Percentiles rank a stretch among this genome's conserved stretches.
phyloP scores from a whole-genome alignment of 768 basidiomycete species.

The Boletus fagicola region DNA sequence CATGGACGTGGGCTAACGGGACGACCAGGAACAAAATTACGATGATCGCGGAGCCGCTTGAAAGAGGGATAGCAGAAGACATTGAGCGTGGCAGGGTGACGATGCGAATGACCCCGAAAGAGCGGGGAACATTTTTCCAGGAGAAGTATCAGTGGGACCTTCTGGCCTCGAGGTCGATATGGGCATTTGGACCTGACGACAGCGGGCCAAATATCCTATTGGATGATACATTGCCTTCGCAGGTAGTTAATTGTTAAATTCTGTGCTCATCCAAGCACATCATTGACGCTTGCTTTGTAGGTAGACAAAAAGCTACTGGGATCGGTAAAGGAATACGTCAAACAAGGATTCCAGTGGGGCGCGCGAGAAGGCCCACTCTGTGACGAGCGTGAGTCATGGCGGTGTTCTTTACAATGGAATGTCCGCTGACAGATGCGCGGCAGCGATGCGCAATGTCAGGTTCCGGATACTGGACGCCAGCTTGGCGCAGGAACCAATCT shows the following conservation, averaged over 20 bases:
- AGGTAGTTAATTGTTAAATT: slow-evolving; percentile 45
- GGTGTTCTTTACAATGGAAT: neutral
- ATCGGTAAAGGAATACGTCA: slow-evolving; percentile 91
- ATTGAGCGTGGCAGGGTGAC: slow-evolving; percentile 90
- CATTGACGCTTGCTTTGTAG: slow-evolving; percentile 35
- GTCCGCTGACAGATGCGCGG: neutral
- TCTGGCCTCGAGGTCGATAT: slow-evolving; percentile 95
- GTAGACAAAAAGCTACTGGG: slow-evolving; percentile 91
- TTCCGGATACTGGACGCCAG: slow-evolving; percentile 93
- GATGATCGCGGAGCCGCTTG: slow-evolving; percentile 98
- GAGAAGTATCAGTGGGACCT: slow-evolving; percentile 98
- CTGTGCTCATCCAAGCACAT: neutral
- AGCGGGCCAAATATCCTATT: slow-evolving; percentile 90
- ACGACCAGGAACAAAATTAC: slow-evolving; percentile 86
- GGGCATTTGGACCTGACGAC: slow-evolving; percentile 99
- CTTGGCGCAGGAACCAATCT: slow-evolving; percentile 93
- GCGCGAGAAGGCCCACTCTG: slow-evolving; percentile 96
- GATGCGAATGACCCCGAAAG: slow-evolving; percentile 94
- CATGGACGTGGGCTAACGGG: slow-evolving; percentile 15
- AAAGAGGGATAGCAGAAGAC: slow-evolving; percentile 94
- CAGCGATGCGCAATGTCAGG: slow-evolving; percentile 98
- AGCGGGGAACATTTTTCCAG: slow-evolving; percentile 93
- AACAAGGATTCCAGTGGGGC: slow-evolving; percentile 99
- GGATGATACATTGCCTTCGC: slow-evolving; percentile 94
- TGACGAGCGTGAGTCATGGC: slow-evolving; percentile 86